phyloP scores from a whole-genome alignment of 257 asterid species.

The Handroanthus guayacan region DNA sequence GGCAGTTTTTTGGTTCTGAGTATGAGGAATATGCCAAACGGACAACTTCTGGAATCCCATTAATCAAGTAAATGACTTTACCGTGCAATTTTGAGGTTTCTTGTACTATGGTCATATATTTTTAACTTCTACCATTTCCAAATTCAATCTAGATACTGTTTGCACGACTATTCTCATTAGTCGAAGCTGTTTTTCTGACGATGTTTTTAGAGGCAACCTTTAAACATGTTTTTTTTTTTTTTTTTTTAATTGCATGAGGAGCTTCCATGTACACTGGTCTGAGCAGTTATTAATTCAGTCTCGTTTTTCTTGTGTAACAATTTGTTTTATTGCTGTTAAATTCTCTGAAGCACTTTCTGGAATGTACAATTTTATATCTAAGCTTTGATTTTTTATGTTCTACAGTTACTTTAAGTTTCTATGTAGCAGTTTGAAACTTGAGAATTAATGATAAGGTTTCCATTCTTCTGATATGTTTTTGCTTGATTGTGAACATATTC shows the following conservation, averaged over 20 bases:
- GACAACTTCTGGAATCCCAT: conserved; percentile 84
- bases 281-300: not conserved
- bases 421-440: too few species aligned
- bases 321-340: too few species aligned
- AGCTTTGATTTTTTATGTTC: too few species aligned
- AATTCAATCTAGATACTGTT: not conserved
- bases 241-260: not conserved
- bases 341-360: too few species aligned
- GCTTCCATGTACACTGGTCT: not conserved
- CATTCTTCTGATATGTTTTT: too few species aligned
- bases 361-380: too few species aligned
- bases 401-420: too few species aligned
- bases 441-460: too few species aligned
- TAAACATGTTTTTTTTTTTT: not conserved
- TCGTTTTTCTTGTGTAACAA: too few species aligned
- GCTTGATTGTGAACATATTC: too few species aligned
- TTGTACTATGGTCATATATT: conserved; percentile 12
- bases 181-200: not conserved
- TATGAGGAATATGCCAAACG: conserved; percentile 68
- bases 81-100: not conserved
- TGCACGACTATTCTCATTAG: conserved; percentile 12
- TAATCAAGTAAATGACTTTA: conserved; percentile 57
- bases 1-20: conserved; percentile 73
- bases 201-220: not conserved
- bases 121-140: not conserved